Conservation (phyloP, 2,329 filamentous ascomycete species). For the Trichoderma arundinaceum region DNA sequence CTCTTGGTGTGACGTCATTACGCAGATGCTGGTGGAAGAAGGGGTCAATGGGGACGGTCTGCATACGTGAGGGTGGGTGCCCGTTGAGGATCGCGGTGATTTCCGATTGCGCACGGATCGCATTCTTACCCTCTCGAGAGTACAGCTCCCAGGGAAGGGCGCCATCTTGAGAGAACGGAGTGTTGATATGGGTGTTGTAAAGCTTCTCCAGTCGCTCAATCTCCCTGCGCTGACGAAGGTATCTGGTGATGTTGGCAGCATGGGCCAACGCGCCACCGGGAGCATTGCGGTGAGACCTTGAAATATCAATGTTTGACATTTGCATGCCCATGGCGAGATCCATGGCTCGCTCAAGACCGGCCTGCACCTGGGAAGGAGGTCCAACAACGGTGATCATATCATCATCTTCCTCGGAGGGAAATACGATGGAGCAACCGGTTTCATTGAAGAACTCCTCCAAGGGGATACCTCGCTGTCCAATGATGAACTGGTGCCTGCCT, state of each 20-base stretch:
- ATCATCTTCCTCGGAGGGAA: conserved; percentile 78
- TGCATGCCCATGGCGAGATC: conserved; percentile 88
- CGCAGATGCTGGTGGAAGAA: conserved; percentile 79
- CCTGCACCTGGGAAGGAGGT: conserved; percentile 72
- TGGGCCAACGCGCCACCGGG: conserved; percentile 76
- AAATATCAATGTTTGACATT: conserved; percentile 81
- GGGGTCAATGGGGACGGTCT: conserved; percentile 70
- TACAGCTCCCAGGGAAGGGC: conserved; percentile 87
- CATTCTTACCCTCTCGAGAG: conserved; percentile 83
- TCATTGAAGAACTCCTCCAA: conserved; percentile 86
- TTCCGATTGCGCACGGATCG: conserved; percentile 74
- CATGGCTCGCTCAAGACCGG: conserved; percentile 82
- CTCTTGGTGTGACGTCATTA: conserved; percentile 64
- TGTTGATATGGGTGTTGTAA: conserved; percentile 86
- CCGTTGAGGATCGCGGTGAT: conserved; percentile 75
- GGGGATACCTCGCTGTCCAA: conserved; percentile 80
- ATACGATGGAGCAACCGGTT: conserved; percentile 86
- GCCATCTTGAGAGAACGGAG: conserved; percentile 71
- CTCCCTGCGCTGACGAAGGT: conserved; percentile 80
- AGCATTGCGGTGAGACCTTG: conserved; percentile 76
- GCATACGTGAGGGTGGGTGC: conserved; percentile 75
- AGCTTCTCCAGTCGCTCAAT: conserved; percentile 80
- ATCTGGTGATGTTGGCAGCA: conserved; percentile 84
- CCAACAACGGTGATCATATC: conserved; percentile 87
- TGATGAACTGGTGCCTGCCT: conserved; percentile 92